A percentile compares a stretch with the other conserved stretches of the same genome.
phyloP scores from a whole-genome alignment of 371 early-diverging fungal genomes.

The Circinella minor region DNA sequence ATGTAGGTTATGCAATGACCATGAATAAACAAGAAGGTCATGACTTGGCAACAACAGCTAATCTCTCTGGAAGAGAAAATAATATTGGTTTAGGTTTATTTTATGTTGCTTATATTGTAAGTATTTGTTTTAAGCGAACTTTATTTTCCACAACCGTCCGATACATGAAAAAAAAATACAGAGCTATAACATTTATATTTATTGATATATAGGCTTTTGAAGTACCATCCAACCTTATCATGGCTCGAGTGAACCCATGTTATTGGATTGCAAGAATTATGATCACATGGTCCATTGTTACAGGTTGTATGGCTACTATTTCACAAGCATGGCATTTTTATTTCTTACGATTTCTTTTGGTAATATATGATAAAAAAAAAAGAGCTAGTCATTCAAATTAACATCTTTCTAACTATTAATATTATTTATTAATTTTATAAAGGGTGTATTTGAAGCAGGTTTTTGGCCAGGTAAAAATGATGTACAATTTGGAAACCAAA shows the following conservation, averaged over 20 bases:
- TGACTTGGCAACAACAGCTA: conserved; percentile 43
- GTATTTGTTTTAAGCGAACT: too few relatives aligned
- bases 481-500: too few relatives aligned
- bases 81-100: conserved; percentile 54
- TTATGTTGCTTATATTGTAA: conserved; percentile 57
- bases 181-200: not conserved
- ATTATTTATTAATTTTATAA: not conserved
- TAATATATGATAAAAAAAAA: conserved; percentile 9
- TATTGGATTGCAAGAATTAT: conserved; percentile 57
- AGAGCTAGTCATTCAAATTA: too few relatives aligned
- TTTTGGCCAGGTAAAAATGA: conserved; percentile 50
- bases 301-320: conserved; percentile 53
- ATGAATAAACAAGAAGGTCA: conserved; percentile 51
- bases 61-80: conserved; percentile 39
- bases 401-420: not conserved
- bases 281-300: conserved; percentile 57
- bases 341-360: conserved; percentile 48
- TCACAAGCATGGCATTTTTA: conserved; percentile 54
- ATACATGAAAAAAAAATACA: too few relatives aligned
- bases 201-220: conserved; percentile 37
- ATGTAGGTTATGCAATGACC: conserved; percentile 58
- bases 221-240: conserved; percentile 54
- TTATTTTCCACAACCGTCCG: too few relatives aligned
- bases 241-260: conserved; percentile 52
- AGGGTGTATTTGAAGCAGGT: conserved; percentile 58